Conservation (phyloP, 139 green algal genomes). For the Astrephomene gubernaculifera region DNA sequence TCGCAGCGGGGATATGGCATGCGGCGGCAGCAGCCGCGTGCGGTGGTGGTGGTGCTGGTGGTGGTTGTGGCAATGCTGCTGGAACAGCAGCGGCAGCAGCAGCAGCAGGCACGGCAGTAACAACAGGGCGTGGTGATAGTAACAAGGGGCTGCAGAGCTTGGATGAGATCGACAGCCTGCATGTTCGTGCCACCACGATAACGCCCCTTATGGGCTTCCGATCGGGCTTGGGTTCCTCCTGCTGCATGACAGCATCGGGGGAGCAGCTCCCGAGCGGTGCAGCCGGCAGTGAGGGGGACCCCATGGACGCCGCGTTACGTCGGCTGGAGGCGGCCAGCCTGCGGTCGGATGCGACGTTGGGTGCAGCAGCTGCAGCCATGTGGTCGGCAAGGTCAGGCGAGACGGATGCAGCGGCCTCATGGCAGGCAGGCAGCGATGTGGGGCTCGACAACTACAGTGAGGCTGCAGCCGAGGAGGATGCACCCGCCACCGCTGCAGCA, state of each 20-base stretch:
- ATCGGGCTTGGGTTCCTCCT: too few relatives aligned
- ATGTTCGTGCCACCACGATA: neutral
- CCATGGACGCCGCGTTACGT: neutral
- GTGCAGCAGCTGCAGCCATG: neutral
- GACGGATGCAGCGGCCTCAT: neutral
- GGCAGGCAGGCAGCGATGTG: neutral
- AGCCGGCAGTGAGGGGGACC: too few relatives aligned
- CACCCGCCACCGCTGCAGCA: neutral
- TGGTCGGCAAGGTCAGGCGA: neutral
- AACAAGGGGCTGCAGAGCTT: neutral
- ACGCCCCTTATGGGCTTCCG: too few relatives aligned
- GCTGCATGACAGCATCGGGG: too few relatives aligned
- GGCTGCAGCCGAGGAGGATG: neutral
- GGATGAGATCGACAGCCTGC: conserved; percentile 11
- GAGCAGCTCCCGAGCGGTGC: too few relatives aligned
- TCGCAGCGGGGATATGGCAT: too few relatives aligned
- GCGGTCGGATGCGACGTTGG: neutral
- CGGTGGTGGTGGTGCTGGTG: too few relatives aligned
- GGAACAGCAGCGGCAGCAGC: too few relatives aligned
- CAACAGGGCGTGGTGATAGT: too few relatives aligned
- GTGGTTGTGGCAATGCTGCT: too few relatives aligned
- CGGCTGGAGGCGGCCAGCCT: conserved; percentile 24
- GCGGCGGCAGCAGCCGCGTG: too few relatives aligned
- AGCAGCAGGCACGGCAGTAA: too few relatives aligned
- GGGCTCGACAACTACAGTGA: neutral